Evolutionary conservation across 768 basidiomycete species (phyloP).

Genomic region (Suillus clintonianus): DNA sequence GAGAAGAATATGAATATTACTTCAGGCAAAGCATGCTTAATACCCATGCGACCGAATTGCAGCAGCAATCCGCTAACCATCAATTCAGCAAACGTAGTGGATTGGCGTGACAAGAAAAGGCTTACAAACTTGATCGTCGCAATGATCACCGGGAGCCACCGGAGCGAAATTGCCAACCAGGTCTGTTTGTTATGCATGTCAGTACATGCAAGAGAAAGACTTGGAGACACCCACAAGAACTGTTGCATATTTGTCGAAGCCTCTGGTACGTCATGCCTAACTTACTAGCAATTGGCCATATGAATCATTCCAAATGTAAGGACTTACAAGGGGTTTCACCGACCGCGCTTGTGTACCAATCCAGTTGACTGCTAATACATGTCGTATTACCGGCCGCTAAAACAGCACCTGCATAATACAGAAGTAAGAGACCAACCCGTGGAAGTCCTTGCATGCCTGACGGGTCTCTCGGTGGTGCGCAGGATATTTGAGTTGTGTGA

Average conservation of each 20-base stretch:
- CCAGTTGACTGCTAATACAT: slow-evolving; percentile 13
- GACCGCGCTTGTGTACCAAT: slow-evolving; percentile 24
- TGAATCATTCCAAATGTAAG: not conserved
- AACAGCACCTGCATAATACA: not conserved
- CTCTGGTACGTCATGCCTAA: slow-evolving; percentile 23
- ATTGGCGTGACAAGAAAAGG: not conserved
- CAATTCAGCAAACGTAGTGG: not conserved
- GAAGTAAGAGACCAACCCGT: not conserved
- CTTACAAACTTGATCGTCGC: slow-evolving; percentile 3
- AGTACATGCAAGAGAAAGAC: not conserved
- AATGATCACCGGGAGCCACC: slow-evolving; percentile 6
- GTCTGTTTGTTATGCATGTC: not conserved
- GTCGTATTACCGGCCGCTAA: slow-evolving; percentile 15
- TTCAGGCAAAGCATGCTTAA: slow-evolving; percentile 28
- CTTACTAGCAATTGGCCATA: not conserved
- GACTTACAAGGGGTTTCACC: slow-evolving; percentile 26
- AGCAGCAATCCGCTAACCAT: slow-evolving; percentile 17
- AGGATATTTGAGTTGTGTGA: not conserved
- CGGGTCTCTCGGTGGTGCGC: not conserved
- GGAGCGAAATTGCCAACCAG: not conserved
- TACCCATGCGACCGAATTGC: slow-evolving; percentile 22
- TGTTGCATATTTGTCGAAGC: slow-evolving; percentile 23
- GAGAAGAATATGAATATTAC: slow-evolving; percentile 4
- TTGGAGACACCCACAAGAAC: slow-evolving; percentile 11
- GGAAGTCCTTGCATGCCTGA: not conserved